Conservation (phyloP, 2,329 filamentous ascomycete species). For the Magnaporthales sp. region DNA sequence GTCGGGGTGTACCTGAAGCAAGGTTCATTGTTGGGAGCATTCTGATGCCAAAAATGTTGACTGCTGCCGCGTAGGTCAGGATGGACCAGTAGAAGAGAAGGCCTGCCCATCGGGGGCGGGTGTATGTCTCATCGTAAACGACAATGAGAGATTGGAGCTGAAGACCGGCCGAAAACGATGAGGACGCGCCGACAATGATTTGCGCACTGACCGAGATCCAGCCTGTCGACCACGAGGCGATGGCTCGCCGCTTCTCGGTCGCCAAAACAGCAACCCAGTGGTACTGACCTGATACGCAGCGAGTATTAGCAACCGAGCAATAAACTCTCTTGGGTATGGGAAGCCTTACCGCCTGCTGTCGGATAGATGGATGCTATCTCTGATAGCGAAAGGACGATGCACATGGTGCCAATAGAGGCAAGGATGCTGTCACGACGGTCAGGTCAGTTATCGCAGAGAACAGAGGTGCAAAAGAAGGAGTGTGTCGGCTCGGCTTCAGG, state of each 20-base stretch:
- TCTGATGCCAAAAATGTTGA: constrained; percentile 39
- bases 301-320: too few species aligned
- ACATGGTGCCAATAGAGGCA: constrained; percentile 26
- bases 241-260: constrained; percentile 36
- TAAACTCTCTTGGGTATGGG: too few species aligned
- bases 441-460: too few species aligned
- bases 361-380: constrained; percentile 22
- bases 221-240: constrained; percentile 44
- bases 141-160: constrained; percentile 37
- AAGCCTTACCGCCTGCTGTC: constrained; percentile 13
- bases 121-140: constrained; percentile 29
- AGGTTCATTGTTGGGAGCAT: constrained; percentile 41
- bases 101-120: constrained; percentile 34
- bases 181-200: constrained; percentile 22
- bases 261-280: constrained; percentile 50
- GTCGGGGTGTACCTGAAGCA: constrained; percentile 11
- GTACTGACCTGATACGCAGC: constrained; percentile 40
- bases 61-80: constrained; percentile 33
- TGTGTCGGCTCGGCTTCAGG: too few species aligned
- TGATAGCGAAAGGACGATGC: constrained; percentile 23
- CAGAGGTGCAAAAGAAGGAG: too few species aligned
- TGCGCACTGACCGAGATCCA: constrained; percentile 43
- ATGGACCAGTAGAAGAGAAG: constrained; percentile 40
- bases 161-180: constrained; percentile 33
- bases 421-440: constrained; percentile 27